Evolutionary conservation across 805 yeast genomes (phyloP).

Genomic region (Hagleromyces aurorensis): DNA sequence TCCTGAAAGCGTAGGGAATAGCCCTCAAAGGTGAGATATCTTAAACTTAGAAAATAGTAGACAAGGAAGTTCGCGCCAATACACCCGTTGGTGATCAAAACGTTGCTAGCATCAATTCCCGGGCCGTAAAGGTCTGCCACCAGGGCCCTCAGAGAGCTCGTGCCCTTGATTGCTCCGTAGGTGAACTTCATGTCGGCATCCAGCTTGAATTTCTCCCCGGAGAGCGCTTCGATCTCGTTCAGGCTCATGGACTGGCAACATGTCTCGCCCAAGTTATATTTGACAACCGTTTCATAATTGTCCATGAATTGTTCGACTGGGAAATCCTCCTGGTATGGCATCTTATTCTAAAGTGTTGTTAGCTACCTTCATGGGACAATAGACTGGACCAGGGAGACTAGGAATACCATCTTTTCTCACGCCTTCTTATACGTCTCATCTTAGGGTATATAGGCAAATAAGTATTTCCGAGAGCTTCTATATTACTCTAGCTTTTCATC

Average conservation of each 20-base stretch:
- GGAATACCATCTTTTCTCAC: too few relatives aligned
- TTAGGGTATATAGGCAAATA: too few relatives aligned
- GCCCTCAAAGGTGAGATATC: too few relatives aligned
- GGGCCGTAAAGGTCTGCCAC: constrained; percentile 34
- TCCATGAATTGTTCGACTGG: constrained; percentile 51
- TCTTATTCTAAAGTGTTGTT: constrained; percentile 9
- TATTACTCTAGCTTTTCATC: too few relatives aligned
- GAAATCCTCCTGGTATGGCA: constrained; percentile 41
- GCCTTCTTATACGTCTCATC: too few relatives aligned
- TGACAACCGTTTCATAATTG: constrained; percentile 35
- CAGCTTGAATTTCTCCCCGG: constrained; percentile 22
- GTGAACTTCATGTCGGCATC: constrained; percentile 29
- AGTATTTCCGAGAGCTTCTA: too few relatives aligned
- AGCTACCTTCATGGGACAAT: too few relatives aligned
- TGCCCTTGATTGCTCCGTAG: constrained; percentile 43
- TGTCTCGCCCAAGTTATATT: constrained; percentile 43
- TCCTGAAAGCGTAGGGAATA: too few relatives aligned
- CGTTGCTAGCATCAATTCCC: constrained; percentile 22
- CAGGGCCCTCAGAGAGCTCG: constrained; percentile 32
- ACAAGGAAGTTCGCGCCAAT: constrained; percentile 47
- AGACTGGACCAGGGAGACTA: too few relatives aligned
- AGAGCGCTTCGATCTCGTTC: constrained; percentile 31
- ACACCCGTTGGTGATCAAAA: constrained; percentile 46
- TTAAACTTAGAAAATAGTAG: too few relatives aligned
- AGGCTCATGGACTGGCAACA: constrained; percentile 41